Base-by-base conservation (phyloP, 2,329 filamentous ascomycete species). In the Cercospora sp. region DNA sequence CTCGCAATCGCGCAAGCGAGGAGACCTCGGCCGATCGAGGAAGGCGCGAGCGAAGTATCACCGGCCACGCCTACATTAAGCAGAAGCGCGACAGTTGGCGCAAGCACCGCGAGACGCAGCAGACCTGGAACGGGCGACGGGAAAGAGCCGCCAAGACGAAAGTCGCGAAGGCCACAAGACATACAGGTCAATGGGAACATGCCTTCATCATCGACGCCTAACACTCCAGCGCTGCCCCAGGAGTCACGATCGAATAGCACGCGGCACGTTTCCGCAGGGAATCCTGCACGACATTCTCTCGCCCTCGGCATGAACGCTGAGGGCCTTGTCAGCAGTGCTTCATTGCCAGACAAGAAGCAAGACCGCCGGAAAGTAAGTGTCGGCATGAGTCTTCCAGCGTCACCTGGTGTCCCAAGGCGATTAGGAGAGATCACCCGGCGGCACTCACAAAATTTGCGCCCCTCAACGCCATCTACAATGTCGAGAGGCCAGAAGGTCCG, bases 1-100 rank as follows among this genome's bases (percentile, higher is more conserved):
- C 83, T 95, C 64, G 92, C 92, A 57, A 88, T 95, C 75, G 91
- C 91, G 18, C 92, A 95, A 80, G 91, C 92, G 57, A 86, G 91
- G 69, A 92, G 91, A 78, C 91, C 91, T 18, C 86, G 91, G 70
- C 86, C 86, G 5, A 81, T 85, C 8, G 85, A 87, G 71, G 86
- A 90, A 73, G 84, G 85, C 53, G 86, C 89, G 74, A 85, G 86
- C 58, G 89, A 91, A 73, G 81, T 85, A 39, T 81, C 79, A 66
- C 82, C 80, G 72, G 83, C 80, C 77, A 82, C 79, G 72, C 85
- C 84, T 75, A 89, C 87, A 77, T 82, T 90, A 51, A 80, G 83
- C 28, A 85, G 91, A 72, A 91, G 91, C 72, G 88, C 93, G 70
- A 94, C 91, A 2, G 87, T 92, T 3, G 88, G 81, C 4, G 77